Evolutionary conservation across 305 asterid genomes (phyloP), one percentile per base, ranked within the genome.

Genomic region (Salvia sclarea): DNA sequence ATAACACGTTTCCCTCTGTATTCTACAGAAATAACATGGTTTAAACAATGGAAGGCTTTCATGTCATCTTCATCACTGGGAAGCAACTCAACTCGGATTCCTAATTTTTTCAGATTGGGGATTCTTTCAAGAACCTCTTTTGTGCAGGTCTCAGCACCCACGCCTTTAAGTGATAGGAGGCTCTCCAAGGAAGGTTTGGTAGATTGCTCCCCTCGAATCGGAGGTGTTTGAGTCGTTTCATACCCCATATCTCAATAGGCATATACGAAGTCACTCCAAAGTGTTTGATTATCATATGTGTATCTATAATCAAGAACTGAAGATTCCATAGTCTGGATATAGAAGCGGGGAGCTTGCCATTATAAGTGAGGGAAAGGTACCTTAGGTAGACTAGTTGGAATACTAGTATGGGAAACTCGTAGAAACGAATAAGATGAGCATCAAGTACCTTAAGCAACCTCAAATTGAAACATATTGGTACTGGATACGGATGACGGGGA

Each of bases 191-290:
- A 31, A 64, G 12, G 10, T 64, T 10, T 5, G 69, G 69, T 45
- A 64, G 59, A 25, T 47, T 24, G 56, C 69, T 64, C 31, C 69
- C 59, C 69, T 47, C 31, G 31, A 64, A 20, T 12, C 30, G 16
- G 66, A n/a, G n/a, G n/a, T n/a, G n/a, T 37, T 12, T 61, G 3
- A 61, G 66, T 22, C 41, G 53, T 38, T 61, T 13, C 66, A 61
- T 20, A 64, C 48, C 58, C 69, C 69, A 64, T 31, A 64, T 64
- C 69, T 64, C 69, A 1, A 64, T 2, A 11, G 66, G 66, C 22
- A 61, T 33, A 40, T 6, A 38, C 9, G 38, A 20, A 1, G 14
- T 20, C 8, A n/a, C n/a, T n/a, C n/a, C n/a, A n/a, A n/a, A n/a
- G n/a, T n/a, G n/a, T n/a, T n/a, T n/a, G n/a, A n/a, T n/a, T n/a